A percentile compares a stretch with the other conserved stretches of the same genome.
Evolutionary conservation across 768 basidiomycete species (phyloP).

Genomic region (Hygrocybe coccinea): DNA sequence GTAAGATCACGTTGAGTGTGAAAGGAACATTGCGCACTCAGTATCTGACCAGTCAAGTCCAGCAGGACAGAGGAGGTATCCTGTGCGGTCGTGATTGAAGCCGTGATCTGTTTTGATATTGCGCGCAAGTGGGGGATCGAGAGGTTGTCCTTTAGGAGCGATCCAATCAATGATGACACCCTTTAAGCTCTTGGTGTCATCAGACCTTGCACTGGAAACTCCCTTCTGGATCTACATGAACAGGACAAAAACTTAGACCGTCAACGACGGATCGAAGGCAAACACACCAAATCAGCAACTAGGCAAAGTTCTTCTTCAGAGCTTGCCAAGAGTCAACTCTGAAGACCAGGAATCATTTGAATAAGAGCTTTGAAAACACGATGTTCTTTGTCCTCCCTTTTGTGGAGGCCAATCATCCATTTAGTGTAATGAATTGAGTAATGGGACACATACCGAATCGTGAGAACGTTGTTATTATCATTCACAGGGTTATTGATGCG

Average conservation of each 20-base stretch:
- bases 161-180: constrained; percentile 16
- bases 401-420: background rate
- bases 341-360: constrained; percentile 9
- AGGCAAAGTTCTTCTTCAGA: background rate
- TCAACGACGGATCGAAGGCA: background rate
- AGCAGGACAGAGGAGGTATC: constrained; percentile 19
- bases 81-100: constrained; percentile 18
- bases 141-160: constrained; percentile 10
- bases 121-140: constrained; percentile 9
- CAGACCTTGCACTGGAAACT: constrained; percentile 6
- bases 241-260: background rate
- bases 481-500: constrained; percentile 1
- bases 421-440: background rate
- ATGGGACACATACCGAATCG: background rate
- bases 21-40: constrained; percentile 9
- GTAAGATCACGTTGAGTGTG: background rate
- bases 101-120: constrained; percentile 15
- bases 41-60: constrained; percentile 18
- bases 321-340: constrained; percentile 1
- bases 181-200: constrained; percentile 7
- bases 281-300: constrained; percentile 3
- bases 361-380: constrained; percentile 7
- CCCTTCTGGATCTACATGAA: constrained; percentile 12
- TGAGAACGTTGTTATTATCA: background rate
- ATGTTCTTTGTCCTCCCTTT: background rate